Base-by-base conservation (phyloP, 2,329 filamentous ascomycete genomes). In the Colletotrichum incanum region DNA sequence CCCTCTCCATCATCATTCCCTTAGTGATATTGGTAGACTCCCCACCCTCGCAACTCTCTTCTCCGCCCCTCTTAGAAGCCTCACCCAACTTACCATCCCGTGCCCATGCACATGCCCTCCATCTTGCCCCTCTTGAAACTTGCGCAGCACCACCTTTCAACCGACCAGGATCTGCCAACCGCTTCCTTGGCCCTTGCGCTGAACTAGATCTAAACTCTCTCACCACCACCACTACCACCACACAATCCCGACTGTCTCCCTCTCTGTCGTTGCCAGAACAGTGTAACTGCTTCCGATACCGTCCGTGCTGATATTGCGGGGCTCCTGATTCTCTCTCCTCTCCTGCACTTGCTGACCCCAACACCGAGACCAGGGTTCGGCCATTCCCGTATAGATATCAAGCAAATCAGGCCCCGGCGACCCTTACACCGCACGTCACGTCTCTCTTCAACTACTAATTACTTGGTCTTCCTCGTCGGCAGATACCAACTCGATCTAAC, bases 71-170 rank as follows among this genome's bases (percentile, higher is more conserved):
- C 52, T 23, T 37, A 16, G 52, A 39, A 56, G 52, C 52, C n/a
- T 55, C 12, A 37, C 52, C 52, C 11, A 12, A 12, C 37, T 23
- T 20, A 26, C 18, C 20, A 31, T 14, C 43, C 37, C 55, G 18
- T 54, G 55, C 43, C 67, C 66, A 58, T 65, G 60, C 61, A n/a
- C n/a, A 26, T 39, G 16, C 56, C 52, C 66, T 67, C 23, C 26
- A 43, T 54, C 34, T 59, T 54, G 49, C 50, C 67, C 41, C 54
- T 55, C 63, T 66, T 60, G 63, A 67, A 71, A 71, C 67, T 43
- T 55, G 67, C 62, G 47, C 62, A 66, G 20, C 62, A 67, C 50
- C 39, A 37, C 37, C 28, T 28, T 52, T 63, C 18, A 55, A 56
- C 14, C 34, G 45, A 54, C 49, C 4, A 64, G 47, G 47, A 26